Evolutionary conservation across 2,329 filamentous ascomycete species (phyloP).

Genomic region (Mycocentrospora acerina): DNA sequence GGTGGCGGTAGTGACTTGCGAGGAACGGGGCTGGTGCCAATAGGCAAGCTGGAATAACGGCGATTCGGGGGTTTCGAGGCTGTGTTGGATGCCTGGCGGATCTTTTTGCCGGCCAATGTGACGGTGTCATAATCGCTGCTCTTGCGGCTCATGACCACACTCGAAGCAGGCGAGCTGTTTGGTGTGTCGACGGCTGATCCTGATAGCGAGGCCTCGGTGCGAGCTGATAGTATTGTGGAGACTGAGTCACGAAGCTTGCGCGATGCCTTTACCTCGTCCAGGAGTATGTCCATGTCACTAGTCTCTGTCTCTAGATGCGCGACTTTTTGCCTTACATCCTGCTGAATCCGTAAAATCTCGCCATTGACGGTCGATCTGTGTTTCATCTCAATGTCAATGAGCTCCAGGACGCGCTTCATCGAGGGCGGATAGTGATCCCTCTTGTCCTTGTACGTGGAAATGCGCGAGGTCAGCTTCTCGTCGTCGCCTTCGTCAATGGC

Average conservation of each 20-base stretch:
- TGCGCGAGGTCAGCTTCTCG: slow-evolving; percentile 62
- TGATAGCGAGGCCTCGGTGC: slow-evolving; percentile 70
- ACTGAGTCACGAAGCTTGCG: slow-evolving; percentile 88
- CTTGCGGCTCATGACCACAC: slow-evolving; percentile 58
- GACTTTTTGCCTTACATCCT: slow-evolving; percentile 83
- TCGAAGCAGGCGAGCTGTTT: slow-evolving; percentile 66
- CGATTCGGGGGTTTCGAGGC: slow-evolving; percentile 45
- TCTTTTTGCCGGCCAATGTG: slow-evolving; percentile 51
- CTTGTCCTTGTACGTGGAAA: slow-evolving; percentile 93
- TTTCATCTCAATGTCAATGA: slow-evolving; percentile 94
- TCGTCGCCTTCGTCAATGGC: slow-evolving; percentile 74
- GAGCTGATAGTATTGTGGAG: slow-evolving; percentile 76
- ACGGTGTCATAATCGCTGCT: slow-evolving; percentile 49
- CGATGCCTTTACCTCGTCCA: slow-evolving; percentile 69
- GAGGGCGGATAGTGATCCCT: slow-evolving; percentile 91
- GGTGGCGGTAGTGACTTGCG: slow-evolving; percentile 21
- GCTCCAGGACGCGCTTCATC: slow-evolving; percentile 84
- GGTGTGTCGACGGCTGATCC: slow-evolving; percentile 67
- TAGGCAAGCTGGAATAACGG: slow-evolving; percentile 53
- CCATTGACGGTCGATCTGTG: slow-evolving; percentile 96
- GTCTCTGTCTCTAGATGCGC: slow-evolving; percentile 74
- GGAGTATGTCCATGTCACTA: slow-evolving; percentile 69
- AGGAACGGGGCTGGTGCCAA: slow-evolving; percentile 18
- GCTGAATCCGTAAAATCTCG: slow-evolving; percentile 83
- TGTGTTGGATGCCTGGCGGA: slow-evolving; percentile 50